Evolutionary conservation across 441 rosid genomes (phyloP).

Genomic region (Croton setiger): DNA sequence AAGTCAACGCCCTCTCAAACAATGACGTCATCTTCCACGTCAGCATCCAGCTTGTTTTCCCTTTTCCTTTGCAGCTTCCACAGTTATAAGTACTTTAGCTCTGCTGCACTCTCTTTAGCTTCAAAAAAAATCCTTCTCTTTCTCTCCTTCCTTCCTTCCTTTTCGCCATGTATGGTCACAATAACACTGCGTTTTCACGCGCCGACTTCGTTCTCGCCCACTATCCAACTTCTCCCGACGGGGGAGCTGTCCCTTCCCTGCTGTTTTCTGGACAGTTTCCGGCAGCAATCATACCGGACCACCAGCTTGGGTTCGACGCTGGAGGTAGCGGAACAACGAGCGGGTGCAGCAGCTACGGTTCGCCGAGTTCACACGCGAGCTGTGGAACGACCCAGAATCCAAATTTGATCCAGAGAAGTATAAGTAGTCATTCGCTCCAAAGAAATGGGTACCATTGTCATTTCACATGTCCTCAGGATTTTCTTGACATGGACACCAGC

Average conservation of each 20-base stretch:
- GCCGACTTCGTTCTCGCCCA: slow-evolving; percentile 22
- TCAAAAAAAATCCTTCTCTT: neutral
- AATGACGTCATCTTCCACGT: slow-evolving; percentile 44
- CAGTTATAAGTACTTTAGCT: slow-evolving; percentile 18
- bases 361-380: slow-evolving; percentile 53
- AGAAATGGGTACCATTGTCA: slow-evolving; percentile 34
- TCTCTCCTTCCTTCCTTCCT: neutral
- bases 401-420: slow-evolving; percentile 55
- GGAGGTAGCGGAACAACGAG: slow-evolving; percentile 21
- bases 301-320: neutral
- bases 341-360: slow-evolving; percentile 57
- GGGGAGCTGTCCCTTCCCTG: slow-evolving; percentile 13
- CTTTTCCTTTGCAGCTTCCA: neutral
- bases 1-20: slow-evolving; percentile 36
- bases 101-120: slow-evolving; percentile 12
- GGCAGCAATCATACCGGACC: slow-evolving; percentile 28
- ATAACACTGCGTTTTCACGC: slow-evolving; percentile 24
- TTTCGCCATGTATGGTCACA: slow-evolving; percentile 38
- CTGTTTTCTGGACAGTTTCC: slow-evolving; percentile 25
- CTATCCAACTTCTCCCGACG: slow-evolving; percentile 28
- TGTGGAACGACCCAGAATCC: slow-evolving; percentile 34
- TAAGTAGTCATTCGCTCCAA: slow-evolving; percentile 54
- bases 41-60: slow-evolving; percentile 21
- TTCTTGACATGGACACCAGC: slow-evolving; percentile 37
- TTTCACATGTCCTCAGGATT: slow-evolving; percentile 29